These are phyloP conservation scores for Dactylonectria estremocensis DNA, from an alignment of 2,329 filamentous ascomycete species.

Conservation along the genomic window DNA sequence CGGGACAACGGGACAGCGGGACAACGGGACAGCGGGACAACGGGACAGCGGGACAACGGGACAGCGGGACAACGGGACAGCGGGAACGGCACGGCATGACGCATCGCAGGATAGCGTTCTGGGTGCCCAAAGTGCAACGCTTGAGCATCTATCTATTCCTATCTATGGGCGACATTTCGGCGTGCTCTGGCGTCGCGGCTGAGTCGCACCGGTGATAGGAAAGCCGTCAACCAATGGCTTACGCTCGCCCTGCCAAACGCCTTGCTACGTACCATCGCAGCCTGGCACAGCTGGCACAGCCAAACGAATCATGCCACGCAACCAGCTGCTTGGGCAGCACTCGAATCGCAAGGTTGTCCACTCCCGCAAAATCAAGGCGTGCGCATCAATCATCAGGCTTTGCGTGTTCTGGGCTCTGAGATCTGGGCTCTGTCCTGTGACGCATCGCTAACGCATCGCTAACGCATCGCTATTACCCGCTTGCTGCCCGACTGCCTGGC, in stretches of 20 bases:
- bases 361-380: constrained; percentile 18
- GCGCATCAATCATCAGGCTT: constrained; percentile 2
- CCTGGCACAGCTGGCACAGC: constrained; percentile 11
- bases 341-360: constrained; percentile 8
- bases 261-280: constrained; percentile 24
- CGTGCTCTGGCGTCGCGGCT: constrained; percentile 15
- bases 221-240: constrained; percentile 16
- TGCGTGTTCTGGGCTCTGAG: too few relatives aligned
- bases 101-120: not conserved
- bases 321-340: constrained; percentile 22
- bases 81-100: not conserved
- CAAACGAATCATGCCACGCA: constrained; percentile 25
- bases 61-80: not conserved
- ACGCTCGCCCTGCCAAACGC: not conserved
- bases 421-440: not conserved
- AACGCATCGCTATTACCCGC: constrained; percentile 15
- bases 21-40: not conserved
- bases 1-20: not conserved
- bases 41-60: not conserved
- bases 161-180: constrained; percentile 1
- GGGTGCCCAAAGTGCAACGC: constrained; percentile 19
- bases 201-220: constrained; percentile 14
- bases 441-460: constrained; percentile 7
- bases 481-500: constrained; percentile 30
- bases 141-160: too few relatives aligned